Evolutionary conservation across 352 stramenopile genomes (phyloP).

Genomic region (Peronospora belbahrii): DNA sequence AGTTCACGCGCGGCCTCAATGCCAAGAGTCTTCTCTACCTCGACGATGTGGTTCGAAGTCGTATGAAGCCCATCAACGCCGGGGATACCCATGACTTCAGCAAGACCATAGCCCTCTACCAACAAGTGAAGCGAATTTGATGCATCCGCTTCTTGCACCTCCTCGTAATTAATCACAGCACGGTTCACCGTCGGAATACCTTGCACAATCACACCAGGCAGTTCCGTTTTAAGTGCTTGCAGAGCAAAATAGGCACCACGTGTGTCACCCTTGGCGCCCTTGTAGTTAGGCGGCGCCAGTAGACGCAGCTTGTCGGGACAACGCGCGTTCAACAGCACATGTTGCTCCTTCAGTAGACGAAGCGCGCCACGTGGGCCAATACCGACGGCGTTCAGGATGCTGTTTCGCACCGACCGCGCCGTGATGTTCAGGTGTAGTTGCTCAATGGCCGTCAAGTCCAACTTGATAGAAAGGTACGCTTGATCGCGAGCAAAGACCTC

Average conservation of each 20-base stretch:
- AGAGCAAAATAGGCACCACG: slow-evolving; percentile 90
- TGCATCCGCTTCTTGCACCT: slow-evolving; percentile 55
- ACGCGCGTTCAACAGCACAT: slow-evolving; percentile 76
- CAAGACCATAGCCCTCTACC: slow-evolving; percentile 97
- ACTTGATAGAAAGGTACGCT: slow-evolving; percentile 95
- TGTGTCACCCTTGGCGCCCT: slow-evolving; percentile 68
- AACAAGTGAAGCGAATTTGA: slow-evolving; percentile 92
- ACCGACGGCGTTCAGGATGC: slow-evolving; percentile 86
- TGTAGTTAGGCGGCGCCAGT: slow-evolving; percentile 78
- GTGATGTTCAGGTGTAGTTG: slow-evolving; percentile 96
- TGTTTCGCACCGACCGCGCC: slow-evolving; percentile 83
- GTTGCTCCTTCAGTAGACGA: slow-evolving; percentile 76
- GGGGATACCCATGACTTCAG: slow-evolving; percentile 96
- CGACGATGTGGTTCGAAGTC: slow-evolving; percentile 98
- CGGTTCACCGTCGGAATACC: slow-evolving; percentile 96
- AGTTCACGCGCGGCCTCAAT: slow-evolving; percentile 97
- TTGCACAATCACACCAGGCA: slow-evolving; percentile 96
- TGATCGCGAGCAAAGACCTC: slow-evolving; percentile 92
- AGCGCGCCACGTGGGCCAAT: slow-evolving; percentile 59
- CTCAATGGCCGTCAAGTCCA: slow-evolving; percentile 95
- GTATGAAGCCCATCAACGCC: slow-evolving; percentile 94
- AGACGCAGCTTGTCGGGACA: slow-evolving; percentile 82
- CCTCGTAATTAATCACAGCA: slow-evolving; percentile 98
- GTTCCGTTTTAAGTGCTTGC: slow-evolving; percentile 92
- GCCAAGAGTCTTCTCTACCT: slow-evolving; percentile 93